A percentile compares a stretch with the other conserved stretches of the same genome.
These are phyloP conservation scores for Perkinsela sp. DNA, from an alignment of 208 protist species.

Conservation along the genomic window DNA sequence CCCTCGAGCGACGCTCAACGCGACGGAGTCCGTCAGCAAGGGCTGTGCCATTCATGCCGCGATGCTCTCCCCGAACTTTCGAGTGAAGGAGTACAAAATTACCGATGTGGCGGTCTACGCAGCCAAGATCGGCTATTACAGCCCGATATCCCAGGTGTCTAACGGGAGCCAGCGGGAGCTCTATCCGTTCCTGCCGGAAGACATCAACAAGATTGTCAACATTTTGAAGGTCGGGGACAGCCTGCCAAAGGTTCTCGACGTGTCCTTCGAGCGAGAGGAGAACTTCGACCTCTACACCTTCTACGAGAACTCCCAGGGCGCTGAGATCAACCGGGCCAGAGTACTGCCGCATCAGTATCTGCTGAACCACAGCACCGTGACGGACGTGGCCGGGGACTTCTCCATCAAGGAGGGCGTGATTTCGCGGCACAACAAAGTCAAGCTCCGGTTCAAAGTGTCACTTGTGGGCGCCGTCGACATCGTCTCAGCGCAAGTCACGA, in stretches of 20 bases:
- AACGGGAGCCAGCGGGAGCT: constrained; percentile 16
- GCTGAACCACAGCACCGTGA: constrained; percentile 7
- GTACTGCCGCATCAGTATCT: constrained; percentile 1
- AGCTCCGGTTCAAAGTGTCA: constrained; percentile 23
- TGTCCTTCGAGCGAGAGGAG: constrained; percentile 22
- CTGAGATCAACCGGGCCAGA: constrained; percentile 8
- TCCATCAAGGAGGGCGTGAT: constrained; percentile 15
- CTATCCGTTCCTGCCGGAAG: constrained; percentile 37
- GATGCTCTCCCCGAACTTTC: constrained; percentile 59
- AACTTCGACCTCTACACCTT: constrained; percentile 45
- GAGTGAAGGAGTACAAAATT: constrained; percentile 50
- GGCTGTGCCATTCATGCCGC: constrained; percentile 48
- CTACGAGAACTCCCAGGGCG: constrained; percentile 20
- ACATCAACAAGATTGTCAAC: constrained; percentile 42
- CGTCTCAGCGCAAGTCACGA: constrained; percentile 1
- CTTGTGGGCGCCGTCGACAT: constrained; percentile 23
- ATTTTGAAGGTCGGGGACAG: constrained; percentile 17
- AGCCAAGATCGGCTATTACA: constrained; percentile 36
- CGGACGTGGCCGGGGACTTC: constrained; percentile 33
- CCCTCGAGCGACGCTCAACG: constrained; percentile 53
- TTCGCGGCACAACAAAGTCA: constrained; percentile 12
- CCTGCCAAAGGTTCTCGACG: constrained; percentile 41
- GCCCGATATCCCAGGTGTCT: constrained; percentile 5
- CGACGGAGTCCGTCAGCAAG: constrained; percentile 45
- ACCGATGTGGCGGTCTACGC: constrained; percentile 34